These are phyloP conservation scores for Coprinopsis cinerea DNA, from an alignment of 768 basidiomycete species.

Conservation along the genomic window DNA sequence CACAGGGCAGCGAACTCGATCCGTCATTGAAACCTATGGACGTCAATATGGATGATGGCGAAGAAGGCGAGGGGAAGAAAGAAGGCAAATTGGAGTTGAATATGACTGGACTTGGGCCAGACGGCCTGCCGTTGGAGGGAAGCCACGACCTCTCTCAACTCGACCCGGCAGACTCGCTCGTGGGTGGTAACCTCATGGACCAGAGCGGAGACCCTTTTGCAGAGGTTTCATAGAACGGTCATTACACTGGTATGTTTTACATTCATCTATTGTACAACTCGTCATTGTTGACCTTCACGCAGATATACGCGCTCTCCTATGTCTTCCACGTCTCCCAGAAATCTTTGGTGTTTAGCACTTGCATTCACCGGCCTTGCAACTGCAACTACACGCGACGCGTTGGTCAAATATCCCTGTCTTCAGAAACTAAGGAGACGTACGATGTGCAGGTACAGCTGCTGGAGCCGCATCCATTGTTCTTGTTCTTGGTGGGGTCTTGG, in stretches of 20 bases:
- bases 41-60: constrained; percentile 34
- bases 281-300: neutral
- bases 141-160: constrained; percentile 53
- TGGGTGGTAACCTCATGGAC: constrained; percentile 60
- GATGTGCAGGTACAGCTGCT: constrained; percentile 7
- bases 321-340: neutral
- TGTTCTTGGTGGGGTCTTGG: constrained; percentile 31
- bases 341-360: constrained; percentile 21
- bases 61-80: constrained; percentile 31
- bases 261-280: too few relatives aligned
- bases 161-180: constrained; percentile 42
- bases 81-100: constrained; percentile 48
- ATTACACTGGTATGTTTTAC: neutral
- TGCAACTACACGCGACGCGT: constrained; percentile 20
- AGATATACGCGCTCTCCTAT: neutral
- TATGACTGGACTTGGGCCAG: constrained; percentile 59
- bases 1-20: constrained; percentile 32
- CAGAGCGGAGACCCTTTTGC: constrained; percentile 56
- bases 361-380: constrained; percentile 29
- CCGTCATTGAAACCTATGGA: constrained; percentile 54
- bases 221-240: constrained; percentile 12
- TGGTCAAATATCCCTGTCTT: neutral
- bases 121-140: constrained; percentile 52
- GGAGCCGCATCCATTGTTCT: constrained; percentile 20
- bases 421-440: constrained; percentile 1